A percentile compares a stretch with the other conserved stretches of the same genome.
phyloP scores from a whole-genome alignment of 805 yeast genomes.

The Yamadazyma nakazawae region DNA sequence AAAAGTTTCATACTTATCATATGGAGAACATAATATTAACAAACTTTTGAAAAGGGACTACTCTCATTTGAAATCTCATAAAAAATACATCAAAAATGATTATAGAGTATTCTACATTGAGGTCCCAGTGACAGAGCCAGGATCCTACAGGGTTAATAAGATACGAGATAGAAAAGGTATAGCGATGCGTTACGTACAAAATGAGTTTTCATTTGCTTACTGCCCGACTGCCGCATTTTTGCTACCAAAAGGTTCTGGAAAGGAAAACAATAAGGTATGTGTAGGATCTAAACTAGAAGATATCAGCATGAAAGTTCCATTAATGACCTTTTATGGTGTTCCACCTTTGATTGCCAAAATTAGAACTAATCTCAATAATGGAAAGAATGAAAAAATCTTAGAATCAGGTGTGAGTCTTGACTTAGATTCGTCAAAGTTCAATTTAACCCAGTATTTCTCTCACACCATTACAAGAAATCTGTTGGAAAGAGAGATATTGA shows the following conservation, averaged over 20 bases:
- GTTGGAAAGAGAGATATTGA: slow-evolving; percentile 34
- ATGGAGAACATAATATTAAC: slow-evolving; percentile 54
- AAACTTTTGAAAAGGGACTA: slow-evolving; percentile 30
- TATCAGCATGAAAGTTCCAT: slow-evolving; percentile 30
- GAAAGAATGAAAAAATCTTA: slow-evolving; percentile 15
- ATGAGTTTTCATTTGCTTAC: slow-evolving; percentile 61
- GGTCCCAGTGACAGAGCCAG: slow-evolving; percentile 65
- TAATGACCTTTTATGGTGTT: slow-evolving; percentile 64
- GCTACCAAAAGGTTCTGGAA: slow-evolving; percentile 31
- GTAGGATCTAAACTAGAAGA: slow-evolving; percentile 44
- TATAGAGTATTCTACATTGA: slow-evolving; percentile 54
- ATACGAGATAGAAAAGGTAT: slow-evolving; percentile 66
- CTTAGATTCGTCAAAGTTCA: slow-evolving; percentile 6
- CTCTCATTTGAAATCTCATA: slow-evolving; percentile 22
- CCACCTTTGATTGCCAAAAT: slow-evolving; percentile 53
- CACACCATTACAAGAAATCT: slow-evolving; percentile 27
- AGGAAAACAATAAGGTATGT: slow-evolving; percentile 50
- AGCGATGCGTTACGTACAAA: slow-evolving; percentile 55
- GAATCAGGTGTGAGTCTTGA: slow-evolving; percentile 10
- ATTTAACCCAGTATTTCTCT: slow-evolving; percentile 10
- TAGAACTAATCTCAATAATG: slow-evolving; percentile 24
- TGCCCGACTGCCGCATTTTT: slow-evolving; percentile 73
- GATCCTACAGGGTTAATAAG: slow-evolving; percentile 66
- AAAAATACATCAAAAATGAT: slow-evolving; percentile 25
- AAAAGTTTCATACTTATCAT: slow-evolving; percentile 46